phyloP scores from a whole-genome alignment of 306 rosid species.

The Prunus kanzakura region DNA sequence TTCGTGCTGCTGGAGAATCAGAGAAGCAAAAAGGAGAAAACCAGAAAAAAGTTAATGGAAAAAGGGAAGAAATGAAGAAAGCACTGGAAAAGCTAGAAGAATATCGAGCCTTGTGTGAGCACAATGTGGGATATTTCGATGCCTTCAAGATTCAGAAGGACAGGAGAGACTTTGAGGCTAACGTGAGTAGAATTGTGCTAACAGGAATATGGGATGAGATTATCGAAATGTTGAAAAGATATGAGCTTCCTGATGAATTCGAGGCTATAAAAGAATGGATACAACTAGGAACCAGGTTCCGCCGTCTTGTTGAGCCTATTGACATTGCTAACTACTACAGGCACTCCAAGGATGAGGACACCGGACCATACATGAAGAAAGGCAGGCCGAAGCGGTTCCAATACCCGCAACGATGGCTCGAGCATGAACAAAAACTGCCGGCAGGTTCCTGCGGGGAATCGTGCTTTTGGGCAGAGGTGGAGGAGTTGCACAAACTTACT shows the following conservation, averaged over 20 bases:
- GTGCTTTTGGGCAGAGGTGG: conserved; percentile 66
- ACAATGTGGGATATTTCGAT: conserved; percentile 46
- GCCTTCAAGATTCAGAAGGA: conserved; percentile 64
- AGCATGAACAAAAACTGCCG: conserved; percentile 21
- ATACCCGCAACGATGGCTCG: conserved; percentile 65
- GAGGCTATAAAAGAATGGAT: conserved; percentile 56
- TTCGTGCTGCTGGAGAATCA: conserved; percentile 59
- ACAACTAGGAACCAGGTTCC: conserved; percentile 42
- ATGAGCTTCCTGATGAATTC: conserved; percentile 72
- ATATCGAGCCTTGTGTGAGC: conserved; percentile 34
- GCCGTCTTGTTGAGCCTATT: conserved; percentile 70
- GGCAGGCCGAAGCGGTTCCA: conserved; percentile 67
- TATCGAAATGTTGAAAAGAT: conserved; percentile 55
- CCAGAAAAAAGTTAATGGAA: conserved; percentile 22
- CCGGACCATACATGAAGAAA: conserved; percentile 46
- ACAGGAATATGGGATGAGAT: conserved; percentile 79
- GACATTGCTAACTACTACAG: conserved; percentile 83
- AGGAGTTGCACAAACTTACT: conserved; percentile 48
- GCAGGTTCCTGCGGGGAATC: conserved; percentile 45
- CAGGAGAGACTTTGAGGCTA: conserved; percentile 57
- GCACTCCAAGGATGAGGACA: conserved; percentile 57
- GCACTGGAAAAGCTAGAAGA: conserved; percentile 13
- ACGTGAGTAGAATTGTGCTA: conserved; percentile 58
- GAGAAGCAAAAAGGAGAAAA: conserved; percentile 44
- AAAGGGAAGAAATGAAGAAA: background rate